Conservation (phyloP, 1,284 basidiomycete genomes). For the Cystobasidium slooffiae region DNA sequence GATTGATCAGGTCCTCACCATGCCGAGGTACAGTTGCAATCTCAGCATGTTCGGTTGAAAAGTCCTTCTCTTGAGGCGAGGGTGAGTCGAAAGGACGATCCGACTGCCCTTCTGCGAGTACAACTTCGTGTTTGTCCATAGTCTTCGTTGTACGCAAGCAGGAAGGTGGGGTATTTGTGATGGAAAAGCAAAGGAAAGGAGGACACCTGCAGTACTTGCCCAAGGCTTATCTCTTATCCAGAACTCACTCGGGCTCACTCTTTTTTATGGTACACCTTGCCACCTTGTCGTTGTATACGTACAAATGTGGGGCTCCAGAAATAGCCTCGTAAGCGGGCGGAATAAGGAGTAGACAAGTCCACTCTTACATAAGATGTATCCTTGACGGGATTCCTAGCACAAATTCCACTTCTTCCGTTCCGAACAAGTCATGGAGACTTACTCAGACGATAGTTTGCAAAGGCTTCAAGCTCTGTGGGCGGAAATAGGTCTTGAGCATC, state of each 20-base stretch:
- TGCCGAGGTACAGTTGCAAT: not conserved
- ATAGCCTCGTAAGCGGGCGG: not conserved
- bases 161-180: too few relatives aligned
- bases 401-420: not conserved
- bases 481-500: not conserved
- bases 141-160: too few relatives aligned
- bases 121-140: slow-evolving; percentile 5
- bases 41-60: not conserved
- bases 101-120: not conserved
- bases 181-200: too few relatives aligned
- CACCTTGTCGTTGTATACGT: not conserved
- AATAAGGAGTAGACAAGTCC: not conserved
- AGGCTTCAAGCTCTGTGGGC: not conserved
- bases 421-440: not conserved
- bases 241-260: too few relatives aligned
- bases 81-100: not conserved
- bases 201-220: too few relatives aligned
- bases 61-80: not conserved
- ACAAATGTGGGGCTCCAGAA: not conserved
- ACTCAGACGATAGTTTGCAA: not conserved
- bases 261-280: too few relatives aligned
- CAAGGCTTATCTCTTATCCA: too few relatives aligned
- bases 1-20: not conserved
- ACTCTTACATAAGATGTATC: not conserved
- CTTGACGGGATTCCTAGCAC: not conserved